Percentiles rank a stretch among this genome's conserved stretches.
phyloP scores from a whole-genome alignment of 2,329 filamentous ascomycete genomes.

The Colletotrichum sp. region DNA sequence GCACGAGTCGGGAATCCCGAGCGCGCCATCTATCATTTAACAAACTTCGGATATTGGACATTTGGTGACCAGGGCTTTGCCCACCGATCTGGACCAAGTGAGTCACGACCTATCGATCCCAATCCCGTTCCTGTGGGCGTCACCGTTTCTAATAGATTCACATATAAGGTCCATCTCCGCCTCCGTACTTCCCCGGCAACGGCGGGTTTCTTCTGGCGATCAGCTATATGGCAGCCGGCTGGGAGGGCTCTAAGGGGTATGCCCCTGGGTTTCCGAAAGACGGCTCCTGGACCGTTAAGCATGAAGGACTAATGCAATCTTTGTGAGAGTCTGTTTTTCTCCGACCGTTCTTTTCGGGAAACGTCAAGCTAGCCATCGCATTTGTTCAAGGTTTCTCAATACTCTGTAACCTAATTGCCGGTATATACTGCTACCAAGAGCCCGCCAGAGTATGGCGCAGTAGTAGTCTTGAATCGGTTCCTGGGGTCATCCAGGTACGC shows the following conservation, averaged over 20 bases:
- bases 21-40: constrained; percentile 43
- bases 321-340: not conserved
- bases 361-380: not conserved
- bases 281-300: constrained; percentile 35
- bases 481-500: constrained; percentile 46
- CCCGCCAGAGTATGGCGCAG: constrained; percentile 34
- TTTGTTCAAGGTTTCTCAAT: not conserved
- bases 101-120: not conserved
- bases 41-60: constrained; percentile 42
- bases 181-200: constrained; percentile 39
- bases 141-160: not conserved
- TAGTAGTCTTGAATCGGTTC: constrained; percentile 52
- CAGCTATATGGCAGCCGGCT: constrained; percentile 35
- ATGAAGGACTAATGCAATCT: constrained; percentile 14
- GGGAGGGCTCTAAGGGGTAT: constrained; percentile 22
- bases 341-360: no score
- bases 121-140: not conserved
- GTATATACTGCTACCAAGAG: constrained; percentile 31
- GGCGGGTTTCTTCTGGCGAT: constrained; percentile 41
- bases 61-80: constrained; percentile 38
- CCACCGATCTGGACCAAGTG: constrained; percentile 29
- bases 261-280: constrained; percentile 39
- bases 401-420: not conserved
- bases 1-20: constrained; percentile 44
- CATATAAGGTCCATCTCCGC: constrained; percentile 14